phyloP scores from a whole-genome alignment of 164 flowering plant species.

The Hamamelis virginiana region DNA sequence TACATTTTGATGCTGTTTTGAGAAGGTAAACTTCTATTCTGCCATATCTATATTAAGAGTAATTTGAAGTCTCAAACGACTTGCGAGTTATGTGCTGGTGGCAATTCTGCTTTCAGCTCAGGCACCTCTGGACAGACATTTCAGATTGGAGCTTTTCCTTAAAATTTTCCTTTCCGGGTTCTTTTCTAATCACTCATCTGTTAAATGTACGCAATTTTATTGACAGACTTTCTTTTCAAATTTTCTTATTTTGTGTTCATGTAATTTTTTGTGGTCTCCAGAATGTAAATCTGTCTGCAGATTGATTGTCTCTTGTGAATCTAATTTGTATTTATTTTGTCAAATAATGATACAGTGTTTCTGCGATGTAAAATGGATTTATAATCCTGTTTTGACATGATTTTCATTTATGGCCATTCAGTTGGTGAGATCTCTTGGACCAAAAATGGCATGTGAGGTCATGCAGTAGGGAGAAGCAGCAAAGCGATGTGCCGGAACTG shows the following conservation, averaged over 20 bases:
- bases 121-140: not conserved
- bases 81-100: not conserved
- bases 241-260: not conserved
- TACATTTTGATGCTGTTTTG: conserved; percentile 21
- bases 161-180: not conserved
- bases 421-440: no score
- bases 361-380: no score
- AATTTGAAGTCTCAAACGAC: not conserved
- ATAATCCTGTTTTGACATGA: no score
- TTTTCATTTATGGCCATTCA: no score
- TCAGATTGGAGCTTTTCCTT: not conserved
- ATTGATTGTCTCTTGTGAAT: not conserved
- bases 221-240: not conserved
- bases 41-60: not conserved
- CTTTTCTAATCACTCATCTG: not conserved
- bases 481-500: no score
- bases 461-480: no score
- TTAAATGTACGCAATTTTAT: not conserved
- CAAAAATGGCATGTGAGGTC: no score
- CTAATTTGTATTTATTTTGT: not conserved
- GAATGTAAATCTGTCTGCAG: not conserved
- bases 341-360: not conserved
- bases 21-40: conserved; percentile 2
- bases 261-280: not conserved
- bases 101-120: conserved; percentile 1